Base-by-base conservation (phyloP, 1,284 basidiomycete genomes). In the Ustilago loliicola region DNA sequence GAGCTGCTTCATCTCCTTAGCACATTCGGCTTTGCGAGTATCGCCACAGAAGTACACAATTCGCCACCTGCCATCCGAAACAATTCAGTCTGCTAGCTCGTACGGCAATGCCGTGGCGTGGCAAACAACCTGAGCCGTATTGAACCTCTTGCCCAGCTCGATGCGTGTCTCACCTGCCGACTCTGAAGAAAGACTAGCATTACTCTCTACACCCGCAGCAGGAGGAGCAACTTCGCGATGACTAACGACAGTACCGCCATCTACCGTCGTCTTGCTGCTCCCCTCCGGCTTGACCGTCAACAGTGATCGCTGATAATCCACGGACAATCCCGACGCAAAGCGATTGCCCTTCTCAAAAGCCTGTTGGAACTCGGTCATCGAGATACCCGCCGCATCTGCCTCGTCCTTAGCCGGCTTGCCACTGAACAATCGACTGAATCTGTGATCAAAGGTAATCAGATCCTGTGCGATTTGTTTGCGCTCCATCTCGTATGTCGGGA, bases 361-460 rank as follows among this genome's bases (percentile, higher is more conserved):
- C 91, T 87, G 86, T 30, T 91, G 84, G 83, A 93, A 91, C 64
- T 91, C 88, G 56, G 90, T 90, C 80, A 92, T 91, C 1, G 91
- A 89, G 21, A 93, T 90, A 27, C 92, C 92, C 50, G 90, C 89
- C 42, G 89, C 83, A 79, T 90, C 88, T 0, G 89, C 88, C 40
- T 88, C 87, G 11, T 90, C 90, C 29, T 66, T 72, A 34, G 89
- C 88, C 9, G 92, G 91, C 86, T 93, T 93, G 52, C 91, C 91
- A 19, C 92, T 93, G 86, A 94, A 94, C 25, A 94, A 87, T 13
- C 89, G 88, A 1, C 92, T 90, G 82, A 91, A 93, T 77, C 91
- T 87, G 84, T 91, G 91, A 86, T 95, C 94, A 78, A 94, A 94
- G 66, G 90, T 85, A 79, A 95, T 94, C 61, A 95, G 89, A 76